Conservation (phyloP, 2,329 filamentous ascomycete genomes). For the Colletotrichum chlorophyti region DNA sequence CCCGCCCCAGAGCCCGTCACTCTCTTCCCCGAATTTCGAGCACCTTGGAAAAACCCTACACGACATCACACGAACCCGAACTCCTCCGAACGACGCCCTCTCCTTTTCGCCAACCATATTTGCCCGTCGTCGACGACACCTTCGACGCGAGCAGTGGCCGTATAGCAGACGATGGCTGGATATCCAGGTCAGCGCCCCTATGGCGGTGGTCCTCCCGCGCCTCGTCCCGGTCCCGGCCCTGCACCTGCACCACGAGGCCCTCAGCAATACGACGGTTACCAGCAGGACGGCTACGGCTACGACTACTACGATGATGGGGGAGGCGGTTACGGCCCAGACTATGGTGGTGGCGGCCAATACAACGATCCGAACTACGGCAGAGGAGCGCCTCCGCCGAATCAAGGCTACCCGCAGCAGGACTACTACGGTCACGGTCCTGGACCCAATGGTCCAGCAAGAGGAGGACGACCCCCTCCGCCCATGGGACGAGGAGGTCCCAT, state of each 20-base stretch:
- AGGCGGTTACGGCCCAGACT: slow-evolving; percentile 46
- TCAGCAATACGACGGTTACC: slow-evolving; percentile 53
- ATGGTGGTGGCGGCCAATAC: slow-evolving; percentile 47
- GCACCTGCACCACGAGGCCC: slow-evolving; percentile 37
- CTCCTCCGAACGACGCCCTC: neutral
- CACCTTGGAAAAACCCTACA: neutral
- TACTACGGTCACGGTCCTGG: slow-evolving; percentile 49
- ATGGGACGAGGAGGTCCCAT: slow-evolving; percentile 54
- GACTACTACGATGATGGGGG: slow-evolving; percentile 51
- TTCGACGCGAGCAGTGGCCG: slow-evolving; percentile 1
- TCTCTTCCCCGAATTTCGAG: slow-evolving; percentile 14
- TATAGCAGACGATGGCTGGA: slow-evolving; percentile 24
- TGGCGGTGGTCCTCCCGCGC: slow-evolving; percentile 50
- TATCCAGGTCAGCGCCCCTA: slow-evolving; percentile 57
- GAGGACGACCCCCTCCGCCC: slow-evolving; percentile 48
- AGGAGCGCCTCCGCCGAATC: slow-evolving; percentile 43
- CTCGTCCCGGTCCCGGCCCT: slow-evolving; percentile 38
- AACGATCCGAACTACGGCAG: slow-evolving; percentile 54
- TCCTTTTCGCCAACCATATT: neutral
- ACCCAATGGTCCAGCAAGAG: slow-evolving; percentile 45
- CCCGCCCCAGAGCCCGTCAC: slow-evolving; percentile 2
- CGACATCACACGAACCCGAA: neutral
- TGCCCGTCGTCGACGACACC: neutral
- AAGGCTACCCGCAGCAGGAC: slow-evolving; percentile 50
- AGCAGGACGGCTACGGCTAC: slow-evolving; percentile 50